Evolutionary conservation across 1,139 yeast species (phyloP).

Genomic region (Scheffersomyces parashehatae): DNA sequence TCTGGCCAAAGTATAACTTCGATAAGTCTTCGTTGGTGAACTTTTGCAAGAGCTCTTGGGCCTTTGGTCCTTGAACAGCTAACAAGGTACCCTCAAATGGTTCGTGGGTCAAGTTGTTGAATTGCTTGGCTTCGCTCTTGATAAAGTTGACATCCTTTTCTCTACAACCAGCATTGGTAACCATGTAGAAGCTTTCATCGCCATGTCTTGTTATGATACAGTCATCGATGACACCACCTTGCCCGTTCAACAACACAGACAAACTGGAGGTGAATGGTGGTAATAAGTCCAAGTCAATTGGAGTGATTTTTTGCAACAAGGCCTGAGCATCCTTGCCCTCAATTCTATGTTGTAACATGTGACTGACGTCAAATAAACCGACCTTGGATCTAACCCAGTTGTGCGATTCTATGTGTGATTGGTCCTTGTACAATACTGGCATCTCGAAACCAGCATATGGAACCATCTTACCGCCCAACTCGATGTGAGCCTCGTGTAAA

Average conservation of each 20-base stretch:
- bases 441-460: conserved; percentile 93
- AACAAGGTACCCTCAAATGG: conserved; percentile 75
- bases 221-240: conserved; percentile 90
- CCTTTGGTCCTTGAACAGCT: conserved; percentile 91
- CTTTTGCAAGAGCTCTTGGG: conserved; percentile 64
- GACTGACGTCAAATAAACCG: conserved; percentile 94
- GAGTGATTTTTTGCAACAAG: conserved; percentile 78
- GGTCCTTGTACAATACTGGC: conserved; percentile 87
- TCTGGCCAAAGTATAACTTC: conserved; percentile 72
- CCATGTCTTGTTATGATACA: conserved; percentile 85
- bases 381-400: conserved; percentile 88
- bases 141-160: conserved; percentile 75
- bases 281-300: conserved; percentile 69
- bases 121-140: conserved; percentile 47
- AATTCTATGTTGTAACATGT: conserved; percentile 89
- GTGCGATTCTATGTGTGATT: conserved; percentile 89
- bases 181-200: conserved; percentile 79
- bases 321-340: conserved; percentile 68
- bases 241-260: conserved; percentile 70
- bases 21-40: conserved; percentile 61
- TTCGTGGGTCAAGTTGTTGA: conserved; percentile 54
- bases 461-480: conserved; percentile 85
- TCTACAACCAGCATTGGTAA: conserved; percentile 96
- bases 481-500: conserved; percentile 74
- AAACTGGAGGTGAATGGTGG: conserved; percentile 65